Evolutionary conservation across 129 eudicot genomes (phyloP).

Genomic region (carrot (Daucus carota)): DH1_v3.0 NC_030387.2:35293501-35294000

Average conservation of each 20-base stretch:
- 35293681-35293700: slow-evolving; percentile 90
- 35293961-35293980: background rate
- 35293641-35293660: slow-evolving; percentile 74
- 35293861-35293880: background rate
- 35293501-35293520: no score
- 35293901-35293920: background rate
- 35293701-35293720: slow-evolving; percentile 76
- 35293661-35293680: slow-evolving; percentile 91
- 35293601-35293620: slow-evolving; percentile 64
- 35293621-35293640: slow-evolving; percentile 72
- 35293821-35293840: background rate
- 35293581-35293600: slow-evolving; percentile 62
- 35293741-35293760: background rate
- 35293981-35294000: background rate
- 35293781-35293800: background rate
- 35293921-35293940: background rate
- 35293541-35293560: background rate
- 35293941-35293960: background rate
- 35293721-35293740: background rate
- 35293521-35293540: background rate
- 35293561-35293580: slow-evolving; percentile 48
- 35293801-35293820: background rate
- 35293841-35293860: background rate
- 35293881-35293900: background rate
- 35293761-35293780: background rate